Conservation (phyloP, 2,329 filamentous ascomycete species). For the Fusarium napiforme region DNA sequence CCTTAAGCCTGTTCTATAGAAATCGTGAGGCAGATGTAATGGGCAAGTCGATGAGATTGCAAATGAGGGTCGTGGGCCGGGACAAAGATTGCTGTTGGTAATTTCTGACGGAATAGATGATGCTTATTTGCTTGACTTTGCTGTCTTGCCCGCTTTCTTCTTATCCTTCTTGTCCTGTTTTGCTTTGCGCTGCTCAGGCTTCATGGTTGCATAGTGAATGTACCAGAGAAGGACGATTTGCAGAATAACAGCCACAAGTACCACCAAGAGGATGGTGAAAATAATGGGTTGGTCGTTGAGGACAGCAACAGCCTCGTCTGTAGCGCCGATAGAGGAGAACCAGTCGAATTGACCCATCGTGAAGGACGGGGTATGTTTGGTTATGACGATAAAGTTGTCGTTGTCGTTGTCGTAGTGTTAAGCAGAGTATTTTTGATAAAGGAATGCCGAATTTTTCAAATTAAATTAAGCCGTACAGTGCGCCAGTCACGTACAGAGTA, state of each 20-base stretch:
- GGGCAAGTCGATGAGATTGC: background rate
- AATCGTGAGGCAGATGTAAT: background rate
- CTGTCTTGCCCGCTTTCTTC: constrained; percentile 52
- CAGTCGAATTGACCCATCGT: constrained; percentile 66
- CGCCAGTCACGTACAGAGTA: constrained; percentile 42
- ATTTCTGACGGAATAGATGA: background rate
- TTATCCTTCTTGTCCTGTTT: constrained; percentile 57
- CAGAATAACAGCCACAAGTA: constrained; percentile 60
- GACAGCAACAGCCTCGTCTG: constrained; percentile 66
- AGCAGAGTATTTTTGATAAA: background rate
- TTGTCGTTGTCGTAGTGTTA: background rate
- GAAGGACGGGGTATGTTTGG: background rate
- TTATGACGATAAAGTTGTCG: background rate
- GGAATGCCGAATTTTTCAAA: constrained; percentile 5
- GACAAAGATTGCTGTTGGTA: background rate
- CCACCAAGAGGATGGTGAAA: constrained; percentile 67
- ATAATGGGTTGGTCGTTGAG: constrained; percentile 71
- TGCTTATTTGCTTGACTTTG: constrained; percentile 21
- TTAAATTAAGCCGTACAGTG: constrained; percentile 27
- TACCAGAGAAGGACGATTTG: constrained; percentile 64
- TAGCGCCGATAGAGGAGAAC: constrained; percentile 67
- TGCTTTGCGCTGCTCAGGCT: constrained; percentile 69
- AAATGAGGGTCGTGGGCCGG: background rate
- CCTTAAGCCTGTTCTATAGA: background rate
- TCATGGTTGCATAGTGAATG: constrained; percentile 69